Evolutionary conservation across 257 asterid species (phyloP).

Genomic region (Nicotiana undulata): DNA sequence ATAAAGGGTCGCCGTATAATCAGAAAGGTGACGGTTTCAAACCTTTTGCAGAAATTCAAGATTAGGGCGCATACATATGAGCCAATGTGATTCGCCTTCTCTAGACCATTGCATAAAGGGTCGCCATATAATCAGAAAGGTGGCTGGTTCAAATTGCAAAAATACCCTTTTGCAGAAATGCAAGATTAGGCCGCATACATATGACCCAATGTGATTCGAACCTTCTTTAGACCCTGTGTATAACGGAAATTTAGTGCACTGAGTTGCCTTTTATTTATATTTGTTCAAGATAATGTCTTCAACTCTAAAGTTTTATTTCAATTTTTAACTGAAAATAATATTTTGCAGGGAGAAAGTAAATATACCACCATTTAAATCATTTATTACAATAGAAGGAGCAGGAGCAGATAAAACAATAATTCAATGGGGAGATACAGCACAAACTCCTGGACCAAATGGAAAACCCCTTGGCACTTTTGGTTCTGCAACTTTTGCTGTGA

Average conservation of each 20-base stretch:
- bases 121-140: neutral
- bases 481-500: slow-evolving; percentile 90
- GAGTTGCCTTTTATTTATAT: neutral
- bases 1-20: neutral
- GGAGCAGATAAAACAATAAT: slow-evolving; percentile 77
- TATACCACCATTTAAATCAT: slow-evolving; percentile 56
- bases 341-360: slow-evolving; percentile 67
- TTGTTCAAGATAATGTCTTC: neutral
- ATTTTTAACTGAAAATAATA: neutral
- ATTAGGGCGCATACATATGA: neutral
- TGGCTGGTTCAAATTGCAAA: neutral
- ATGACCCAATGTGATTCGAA: neutral
- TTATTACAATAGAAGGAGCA: slow-evolving; percentile 64
- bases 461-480: slow-evolving; percentile 75
- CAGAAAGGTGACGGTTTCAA: neutral
- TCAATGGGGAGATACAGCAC: slow-evolving; percentile 88
- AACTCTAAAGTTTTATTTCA: neutral
- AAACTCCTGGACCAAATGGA: slow-evolving; percentile 60
- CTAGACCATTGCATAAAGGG: fast-evolving
- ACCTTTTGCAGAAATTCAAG: neutral
- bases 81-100: neutral
- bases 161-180: neutral
- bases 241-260: neutral
- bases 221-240: fast-evolving
- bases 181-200: neutral